A percentile compares a stretch with the other conserved stretches of the same genome.
Evolutionary conservation across 2,329 filamentous ascomycete species (phyloP).

Genomic region (Dothideomycetes sp.): DNA sequence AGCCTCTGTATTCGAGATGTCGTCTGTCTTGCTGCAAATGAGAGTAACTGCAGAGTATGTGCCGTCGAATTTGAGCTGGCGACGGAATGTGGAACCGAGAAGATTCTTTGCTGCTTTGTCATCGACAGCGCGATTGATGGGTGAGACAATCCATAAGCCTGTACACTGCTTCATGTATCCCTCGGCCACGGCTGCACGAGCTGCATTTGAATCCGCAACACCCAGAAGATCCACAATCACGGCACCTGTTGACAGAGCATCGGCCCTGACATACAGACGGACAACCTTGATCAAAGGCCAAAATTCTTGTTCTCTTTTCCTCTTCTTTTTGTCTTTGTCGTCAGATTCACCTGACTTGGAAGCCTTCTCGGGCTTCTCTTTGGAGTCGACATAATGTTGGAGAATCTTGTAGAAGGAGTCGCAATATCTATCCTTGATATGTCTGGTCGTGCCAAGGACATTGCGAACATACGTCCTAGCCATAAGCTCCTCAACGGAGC

Average conservation of each 20-base stretch:
- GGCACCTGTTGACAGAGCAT: constrained; percentile 44
- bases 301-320: constrained; percentile 27
- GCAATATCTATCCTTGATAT: constrained; percentile 31
- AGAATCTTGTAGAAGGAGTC: constrained; percentile 38
- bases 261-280: constrained; percentile 42
- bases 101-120: constrained; percentile 50
- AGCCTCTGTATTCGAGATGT: constrained; percentile 44
- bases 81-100: constrained; percentile 48
- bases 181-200: constrained; percentile 48
- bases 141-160: constrained; percentile 53
- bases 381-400: constrained; percentile 47
- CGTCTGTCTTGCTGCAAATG: constrained; percentile 55
- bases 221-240: constrained; percentile 52
- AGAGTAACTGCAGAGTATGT: constrained; percentile 48
- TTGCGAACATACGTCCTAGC: constrained; percentile 29
- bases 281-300: constrained; percentile 49
- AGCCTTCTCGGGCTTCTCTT: constrained; percentile 34
- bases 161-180: constrained; percentile 53
- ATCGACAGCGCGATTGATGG: constrained; percentile 51
- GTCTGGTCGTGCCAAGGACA: constrained; percentile 40
- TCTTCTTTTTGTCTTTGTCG: constrained; percentile 21
- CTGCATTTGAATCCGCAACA: constrained; percentile 51
- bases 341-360: constrained; percentile 26
- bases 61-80: constrained; percentile 52
- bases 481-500: constrained; percentile 35